Evolutionary conservation across 345 rosid genomes (phyloP).

Genomic region (Clausena lansium): DNA sequence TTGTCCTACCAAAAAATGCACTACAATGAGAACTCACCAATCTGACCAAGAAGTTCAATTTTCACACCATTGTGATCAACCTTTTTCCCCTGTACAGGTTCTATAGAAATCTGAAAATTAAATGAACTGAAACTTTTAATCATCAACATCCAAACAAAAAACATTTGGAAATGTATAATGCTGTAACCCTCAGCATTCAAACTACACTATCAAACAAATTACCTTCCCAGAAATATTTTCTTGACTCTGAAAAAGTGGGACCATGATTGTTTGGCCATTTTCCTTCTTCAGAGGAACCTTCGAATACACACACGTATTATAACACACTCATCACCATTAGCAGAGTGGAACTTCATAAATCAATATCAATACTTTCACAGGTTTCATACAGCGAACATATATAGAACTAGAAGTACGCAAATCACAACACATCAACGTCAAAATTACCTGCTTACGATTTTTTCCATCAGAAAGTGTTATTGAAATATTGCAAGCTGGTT

Average conservation of each 20-base stretch:
- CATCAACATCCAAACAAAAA: neutral
- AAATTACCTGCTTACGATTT: constrained; percentile 73
- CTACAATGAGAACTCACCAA: constrained; percentile 42
- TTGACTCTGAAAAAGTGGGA: constrained; percentile 89
- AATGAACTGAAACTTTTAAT: neutral
- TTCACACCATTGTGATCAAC: constrained; percentile 94
- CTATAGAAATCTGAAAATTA: constrained; percentile 60
- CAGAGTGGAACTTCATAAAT: neutral
- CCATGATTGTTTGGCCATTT: constrained; percentile 79
- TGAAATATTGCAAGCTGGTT: constrained; percentile 79
- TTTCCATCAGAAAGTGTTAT: constrained; percentile 76
- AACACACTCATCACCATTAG: constrained; percentile 1
- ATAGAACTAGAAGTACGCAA: too few species aligned
- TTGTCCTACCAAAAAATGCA: neutral
- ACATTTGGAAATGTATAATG: neutral
- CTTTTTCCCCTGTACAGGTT: constrained; percentile 89
- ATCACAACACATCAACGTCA: neutral
- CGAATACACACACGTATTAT: constrained; percentile 3
- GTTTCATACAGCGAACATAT: neutral
- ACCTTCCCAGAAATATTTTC: constrained; percentile 95
- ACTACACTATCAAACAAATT: constrained; percentile 8
- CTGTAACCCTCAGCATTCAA: constrained; percentile 1
- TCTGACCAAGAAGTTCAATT: constrained; percentile 97
- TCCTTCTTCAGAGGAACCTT: constrained; percentile 94
- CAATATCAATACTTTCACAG: neutral